Percentiles rank a stretch among this genome's conserved stretches.
phyloP scores from a whole-genome alignment of 2,329 filamentous ascomycete species.

The Epichloe typhina region DNA sequence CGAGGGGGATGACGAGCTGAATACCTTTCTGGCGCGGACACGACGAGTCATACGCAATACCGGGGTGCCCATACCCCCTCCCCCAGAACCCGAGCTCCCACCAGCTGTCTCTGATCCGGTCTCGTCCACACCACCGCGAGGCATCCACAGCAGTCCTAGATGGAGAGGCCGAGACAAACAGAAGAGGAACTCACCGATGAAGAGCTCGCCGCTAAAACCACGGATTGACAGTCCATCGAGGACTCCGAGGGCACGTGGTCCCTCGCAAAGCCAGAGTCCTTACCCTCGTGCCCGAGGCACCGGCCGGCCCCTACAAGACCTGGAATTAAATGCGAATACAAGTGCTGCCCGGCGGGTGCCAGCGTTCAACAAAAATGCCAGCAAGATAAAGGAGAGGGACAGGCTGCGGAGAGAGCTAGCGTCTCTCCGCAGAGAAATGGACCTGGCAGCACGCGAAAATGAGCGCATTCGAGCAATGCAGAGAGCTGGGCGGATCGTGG shows the following conservation, averaged over 20 bases:
- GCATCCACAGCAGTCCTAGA: conserved; percentile 46
- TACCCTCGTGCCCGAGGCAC: not conserved
- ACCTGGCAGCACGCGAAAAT: conserved; percentile 43
- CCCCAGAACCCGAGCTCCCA: conserved; percentile 50
- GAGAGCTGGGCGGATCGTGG: conserved; percentile 23
- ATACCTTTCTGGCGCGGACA: conserved; percentile 18
- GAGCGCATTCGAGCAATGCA: conserved; percentile 34
- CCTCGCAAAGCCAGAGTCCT: conserved; percentile 3
- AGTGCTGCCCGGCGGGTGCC: conserved; percentile 29
- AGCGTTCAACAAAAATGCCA: conserved; percentile 27
- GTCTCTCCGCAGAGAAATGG: conserved; percentile 44
- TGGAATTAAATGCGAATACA: conserved; percentile 8
- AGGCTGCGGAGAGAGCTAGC: conserved; percentile 42
- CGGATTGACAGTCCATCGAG: conserved; percentile 19
- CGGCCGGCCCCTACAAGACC: conserved; percentile 3
- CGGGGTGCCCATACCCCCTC: conserved; percentile 14
- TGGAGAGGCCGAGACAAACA: conserved; percentile 22
- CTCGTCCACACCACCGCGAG: conserved; percentile 40
- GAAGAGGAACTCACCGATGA: conserved; percentile 25
- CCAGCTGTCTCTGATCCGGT: conserved; percentile 41
- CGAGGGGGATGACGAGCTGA: conserved; percentile 16
- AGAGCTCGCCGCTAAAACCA: conserved; percentile 38
- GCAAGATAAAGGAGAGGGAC: conserved; percentile 40
- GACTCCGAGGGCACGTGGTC: conserved; percentile 2
- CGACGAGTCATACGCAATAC: conserved; percentile 18